Evolutionary conservation across 305 asterid species (phyloP).

Genomic region (Rubia balearica): DNA sequence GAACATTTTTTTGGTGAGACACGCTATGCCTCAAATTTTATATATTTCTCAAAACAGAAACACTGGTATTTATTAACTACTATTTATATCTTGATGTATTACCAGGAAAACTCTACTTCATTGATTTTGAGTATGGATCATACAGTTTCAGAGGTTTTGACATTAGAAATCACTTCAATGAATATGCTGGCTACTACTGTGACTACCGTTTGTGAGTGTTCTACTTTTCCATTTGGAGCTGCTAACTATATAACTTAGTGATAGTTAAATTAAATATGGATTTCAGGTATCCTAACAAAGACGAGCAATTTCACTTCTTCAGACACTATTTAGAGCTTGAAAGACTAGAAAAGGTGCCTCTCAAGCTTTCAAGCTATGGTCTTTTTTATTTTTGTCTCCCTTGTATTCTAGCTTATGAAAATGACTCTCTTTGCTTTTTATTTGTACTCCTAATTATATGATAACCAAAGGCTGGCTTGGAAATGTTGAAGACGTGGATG

Average conservation of each 20-base stretch:
- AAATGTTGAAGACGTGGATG: too few relatives aligned
- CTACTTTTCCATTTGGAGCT: constrained; percentile 14
- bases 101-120: constrained; percentile 87
- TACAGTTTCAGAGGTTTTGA: constrained; percentile 94
- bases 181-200: constrained; percentile 96
- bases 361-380: not conserved
- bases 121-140: constrained; percentile 95
- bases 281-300: constrained; percentile 72
- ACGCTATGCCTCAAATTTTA: too few relatives aligned
- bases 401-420: not conserved
- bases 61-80: too few relatives aligned
- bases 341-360: constrained; percentile 46
- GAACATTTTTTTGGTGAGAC: too few relatives aligned
- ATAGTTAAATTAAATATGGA: constrained; percentile 5
- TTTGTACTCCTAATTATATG: too few relatives aligned
- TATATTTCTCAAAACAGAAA: too few relatives aligned
- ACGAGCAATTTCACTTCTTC: constrained; percentile 69
- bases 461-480: too few relatives aligned
- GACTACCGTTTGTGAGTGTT: constrained; percentile 71
- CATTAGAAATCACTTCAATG: constrained; percentile 97
- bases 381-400: not conserved
- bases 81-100: constrained; percentile 17
- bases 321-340: constrained; percentile 69
- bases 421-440: not conserved
- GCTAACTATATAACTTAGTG: constrained; percentile 10